These are phyloP conservation scores for Citrus medica DNA, from an alignment of 345 rosid genomes.

Conservation along the genomic window DNA sequence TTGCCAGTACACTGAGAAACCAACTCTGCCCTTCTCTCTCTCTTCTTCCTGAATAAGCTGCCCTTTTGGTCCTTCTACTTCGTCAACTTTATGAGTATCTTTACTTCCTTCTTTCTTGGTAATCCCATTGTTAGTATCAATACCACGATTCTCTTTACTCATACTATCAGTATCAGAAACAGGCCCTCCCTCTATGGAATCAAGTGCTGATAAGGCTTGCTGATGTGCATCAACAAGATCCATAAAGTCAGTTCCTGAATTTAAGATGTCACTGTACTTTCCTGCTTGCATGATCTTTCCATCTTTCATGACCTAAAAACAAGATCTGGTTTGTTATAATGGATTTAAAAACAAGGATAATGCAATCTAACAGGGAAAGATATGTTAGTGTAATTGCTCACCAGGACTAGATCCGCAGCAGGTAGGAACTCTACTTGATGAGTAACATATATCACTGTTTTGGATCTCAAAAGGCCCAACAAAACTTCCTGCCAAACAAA, in stretches of 20 bases:
- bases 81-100: conserved; percentile 33
- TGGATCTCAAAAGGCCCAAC: conserved; percentile 42
- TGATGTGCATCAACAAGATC: conserved; percentile 75
- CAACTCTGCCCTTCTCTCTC: conserved; percentile 76
- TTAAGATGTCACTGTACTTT: conserved; percentile 58
- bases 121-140: conserved; percentile 12
- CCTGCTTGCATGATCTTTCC: conserved; percentile 78
- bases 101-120: conserved; percentile 28
- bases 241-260: conserved; percentile 67
- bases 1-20: conserved; percentile 60
- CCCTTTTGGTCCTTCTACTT: conserved; percentile 37
- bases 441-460: conserved; percentile 75
- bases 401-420: conserved; percentile 74
- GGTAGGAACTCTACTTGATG: conserved; percentile 88
- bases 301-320: conserved; percentile 69
- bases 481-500: conserved; percentile 52
- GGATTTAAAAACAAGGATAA: background rate
- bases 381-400: conserved; percentile 23
- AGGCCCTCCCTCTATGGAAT: conserved; percentile 35
- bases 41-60: conserved; percentile 82
- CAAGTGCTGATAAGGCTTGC: conserved; percentile 55
- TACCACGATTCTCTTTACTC: conserved; percentile 19
- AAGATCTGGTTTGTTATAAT: background rate
- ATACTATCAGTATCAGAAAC: conserved; percentile 21
- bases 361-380: background rate